phyloP scores from a whole-genome alignment of 352 stramenopile genomes.

The Globisporangium paroecandrum region DNA sequence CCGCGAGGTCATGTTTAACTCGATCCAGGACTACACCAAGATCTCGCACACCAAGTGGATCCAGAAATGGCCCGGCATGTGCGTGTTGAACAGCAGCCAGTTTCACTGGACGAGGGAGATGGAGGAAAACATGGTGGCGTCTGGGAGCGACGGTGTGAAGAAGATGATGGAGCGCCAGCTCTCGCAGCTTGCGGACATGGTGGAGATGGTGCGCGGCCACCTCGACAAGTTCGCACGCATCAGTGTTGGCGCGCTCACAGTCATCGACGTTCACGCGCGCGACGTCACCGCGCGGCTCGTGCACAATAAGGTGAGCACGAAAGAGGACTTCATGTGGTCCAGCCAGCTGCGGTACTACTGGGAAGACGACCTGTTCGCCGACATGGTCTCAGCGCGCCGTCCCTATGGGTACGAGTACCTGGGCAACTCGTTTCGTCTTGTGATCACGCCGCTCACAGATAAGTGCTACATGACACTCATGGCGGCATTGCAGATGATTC shows the following conservation, averaged over 20 bases:
- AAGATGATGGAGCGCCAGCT: constrained; percentile 91
- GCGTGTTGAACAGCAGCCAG: constrained; percentile 93
- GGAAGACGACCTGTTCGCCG: constrained; percentile 77
- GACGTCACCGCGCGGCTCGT: constrained; percentile 90
- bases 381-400: constrained; percentile 90
- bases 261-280: constrained; percentile 94
- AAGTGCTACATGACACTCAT: constrained; percentile 97
- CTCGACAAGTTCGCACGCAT: constrained; percentile 90
- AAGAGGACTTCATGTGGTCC: constrained; percentile 94
- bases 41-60: constrained; percentile 93
- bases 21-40: constrained; percentile 91
- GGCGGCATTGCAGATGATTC: constrained; percentile 93
- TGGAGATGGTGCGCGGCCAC: constrained; percentile 88
- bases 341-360: constrained; percentile 96
- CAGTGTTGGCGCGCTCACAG: constrained; percentile 90
- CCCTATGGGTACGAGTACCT: constrained; percentile 95
- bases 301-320: constrained; percentile 77
- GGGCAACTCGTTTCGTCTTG: constrained; percentile 91
- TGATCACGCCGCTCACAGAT: constrained; percentile 94
- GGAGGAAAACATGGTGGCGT: constrained; percentile 80
- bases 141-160: constrained; percentile 85
- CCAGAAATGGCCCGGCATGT: constrained; percentile 92
- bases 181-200: constrained; percentile 92
- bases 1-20: constrained; percentile 88
- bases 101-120: constrained; percentile 95